Percentiles rank a stretch among this genome's conserved stretches.
These are phyloP conservation scores for Kwoniella shivajii DNA, from an alignment of 1,284 basidiomycete species.

Conservation along the genomic window DNA sequence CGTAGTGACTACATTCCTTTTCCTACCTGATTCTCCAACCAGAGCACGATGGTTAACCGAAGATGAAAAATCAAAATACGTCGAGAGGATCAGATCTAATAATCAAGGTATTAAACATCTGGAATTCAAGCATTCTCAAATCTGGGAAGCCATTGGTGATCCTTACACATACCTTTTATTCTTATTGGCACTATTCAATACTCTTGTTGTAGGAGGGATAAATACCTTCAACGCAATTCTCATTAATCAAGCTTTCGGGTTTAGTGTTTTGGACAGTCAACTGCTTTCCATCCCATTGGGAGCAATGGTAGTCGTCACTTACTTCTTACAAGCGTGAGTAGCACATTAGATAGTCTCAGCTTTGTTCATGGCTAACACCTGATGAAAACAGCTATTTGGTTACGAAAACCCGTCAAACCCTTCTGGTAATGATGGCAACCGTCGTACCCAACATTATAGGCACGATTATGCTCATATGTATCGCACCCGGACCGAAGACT, in stretches of 20 bases:
- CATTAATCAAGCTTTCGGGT: conserved; percentile 29
- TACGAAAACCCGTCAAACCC: conserved; percentile 27
- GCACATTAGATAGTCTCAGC: not conserved
- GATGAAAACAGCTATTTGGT: conserved; percentile 15
- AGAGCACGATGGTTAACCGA: conserved; percentile 31
- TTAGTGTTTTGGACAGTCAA: conserved; percentile 19
- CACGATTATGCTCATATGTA: conserved; percentile 31
- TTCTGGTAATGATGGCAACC: conserved; percentile 26
- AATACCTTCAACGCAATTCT: conserved; percentile 28
- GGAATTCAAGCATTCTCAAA: conserved; percentile 29
- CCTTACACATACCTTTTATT: conserved; percentile 37
- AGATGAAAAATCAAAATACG: conserved; percentile 32
- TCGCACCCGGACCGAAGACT: conserved; percentile 20
- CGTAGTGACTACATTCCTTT: conserved; percentile 22
- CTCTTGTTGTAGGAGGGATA: conserved; percentile 39
- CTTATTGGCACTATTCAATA: conserved; percentile 32
- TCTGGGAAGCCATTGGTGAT: conserved; percentile 32
- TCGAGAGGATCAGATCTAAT: conserved; percentile 40
- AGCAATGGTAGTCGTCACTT: conserved; percentile 20
- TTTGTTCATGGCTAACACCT: not conserved
- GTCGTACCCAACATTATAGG: conserved; percentile 33
- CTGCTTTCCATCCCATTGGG: conserved; percentile 30
- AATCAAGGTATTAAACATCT: conserved; percentile 43
- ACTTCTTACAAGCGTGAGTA: conserved; percentile 25
- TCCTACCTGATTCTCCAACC: conserved; percentile 38